Evolutionary conservation across 768 basidiomycete species (phyloP), one percentile per base, ranked within the genome.

Genomic region (Rickenella mellea): DNA sequence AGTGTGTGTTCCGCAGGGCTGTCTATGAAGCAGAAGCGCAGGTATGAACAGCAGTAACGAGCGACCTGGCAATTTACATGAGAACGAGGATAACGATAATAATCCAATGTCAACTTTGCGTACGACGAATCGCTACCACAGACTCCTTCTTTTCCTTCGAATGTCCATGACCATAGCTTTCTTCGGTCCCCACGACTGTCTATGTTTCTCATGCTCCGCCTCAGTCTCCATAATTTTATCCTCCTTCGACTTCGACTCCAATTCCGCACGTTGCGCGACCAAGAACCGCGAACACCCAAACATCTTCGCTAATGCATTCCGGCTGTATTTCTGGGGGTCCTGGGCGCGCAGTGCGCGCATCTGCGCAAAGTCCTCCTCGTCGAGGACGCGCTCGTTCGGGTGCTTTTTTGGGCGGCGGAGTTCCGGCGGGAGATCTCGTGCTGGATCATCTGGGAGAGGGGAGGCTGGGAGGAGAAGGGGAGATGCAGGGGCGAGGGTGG

Each of bases 201-300:
- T 67, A 24, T 62, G 55, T 40, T 55, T 60, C 42, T 62, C 69
- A 43, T 78, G 76, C 51, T 61, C 62, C 39, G 51, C 62, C 17
- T 79, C 72, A 44, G 74, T 66, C 45, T 48, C 59, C 44, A 49
- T 64, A 40, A 66, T 59, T 42, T 69, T 61, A 40, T 59, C 56
- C 49, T 60, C 73, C 41, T 76, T 60, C 39, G 71, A 60, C 4
- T 69, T 48, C 43, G 72, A 72, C 48, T 70, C 71, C 41, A 87
- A 61, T 4, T 79, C 74, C 9, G 87, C 83, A 15, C 82, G 65
- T 46, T 69, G 65, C 8, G 68, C 70, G 42, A 89, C 78, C 49
- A 87, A 86, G 36, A 69, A 63, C 33, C 73, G 68, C 7, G 83
- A 78, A 65, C 83, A 84, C 11, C 70, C 70, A 59, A 91, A 92